Percentiles rank a stretch among this genome's conserved stretches.
Evolutionary conservation across 352 stramenopile genomes (phyloP).

Genomic region (Phytophthora megakarya): DNA sequence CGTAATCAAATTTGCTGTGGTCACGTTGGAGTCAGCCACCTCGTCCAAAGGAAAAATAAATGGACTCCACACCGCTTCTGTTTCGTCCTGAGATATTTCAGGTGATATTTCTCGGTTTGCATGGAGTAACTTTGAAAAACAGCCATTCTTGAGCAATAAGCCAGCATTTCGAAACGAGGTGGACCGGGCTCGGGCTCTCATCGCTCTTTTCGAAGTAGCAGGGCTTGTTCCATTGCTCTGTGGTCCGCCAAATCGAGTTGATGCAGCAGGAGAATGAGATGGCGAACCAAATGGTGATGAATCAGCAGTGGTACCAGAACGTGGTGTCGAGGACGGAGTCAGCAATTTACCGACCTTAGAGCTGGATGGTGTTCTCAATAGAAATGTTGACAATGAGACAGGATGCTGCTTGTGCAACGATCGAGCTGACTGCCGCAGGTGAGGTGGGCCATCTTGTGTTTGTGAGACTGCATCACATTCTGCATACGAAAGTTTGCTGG

Average conservation of each 20-base stretch:
- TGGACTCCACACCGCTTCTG: constrained; percentile 52
- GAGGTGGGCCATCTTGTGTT: constrained; percentile 22
- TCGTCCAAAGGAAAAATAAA: constrained; percentile 34
- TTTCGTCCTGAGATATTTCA: constrained; percentile 17
- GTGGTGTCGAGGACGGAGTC: constrained; percentile 13
- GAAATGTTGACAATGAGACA: constrained; percentile 43
- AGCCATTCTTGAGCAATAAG: constrained; percentile 51
- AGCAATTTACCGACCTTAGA: constrained; percentile 8
- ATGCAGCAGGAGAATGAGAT: constrained; percentile 27
- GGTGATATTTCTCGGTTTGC: constrained; percentile 7
- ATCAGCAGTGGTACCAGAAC: constrained; percentile 6
- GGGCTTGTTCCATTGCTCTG: constrained; percentile 11
- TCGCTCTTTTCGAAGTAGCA: constrained; percentile 19
- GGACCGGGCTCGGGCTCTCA: constrained; percentile 44
- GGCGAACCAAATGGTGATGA: constrained; percentile 24
- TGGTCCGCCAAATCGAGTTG: constrained; percentile 5
- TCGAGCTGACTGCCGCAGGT: constrained; percentile 37
- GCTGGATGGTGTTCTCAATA: constrained; percentile 29
- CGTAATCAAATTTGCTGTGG: neutral
- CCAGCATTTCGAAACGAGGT: constrained; percentile 60
- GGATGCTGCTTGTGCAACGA: constrained; percentile 62
- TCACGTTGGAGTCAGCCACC: neutral
- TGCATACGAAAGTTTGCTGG: constrained; percentile 63
- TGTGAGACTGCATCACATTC: constrained; percentile 52
- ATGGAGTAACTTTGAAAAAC: constrained; percentile 46